Base-by-base conservation (phyloP, 2,329 filamentous ascomycete genomes). In the Bipolaris sorokiniana region DNA sequence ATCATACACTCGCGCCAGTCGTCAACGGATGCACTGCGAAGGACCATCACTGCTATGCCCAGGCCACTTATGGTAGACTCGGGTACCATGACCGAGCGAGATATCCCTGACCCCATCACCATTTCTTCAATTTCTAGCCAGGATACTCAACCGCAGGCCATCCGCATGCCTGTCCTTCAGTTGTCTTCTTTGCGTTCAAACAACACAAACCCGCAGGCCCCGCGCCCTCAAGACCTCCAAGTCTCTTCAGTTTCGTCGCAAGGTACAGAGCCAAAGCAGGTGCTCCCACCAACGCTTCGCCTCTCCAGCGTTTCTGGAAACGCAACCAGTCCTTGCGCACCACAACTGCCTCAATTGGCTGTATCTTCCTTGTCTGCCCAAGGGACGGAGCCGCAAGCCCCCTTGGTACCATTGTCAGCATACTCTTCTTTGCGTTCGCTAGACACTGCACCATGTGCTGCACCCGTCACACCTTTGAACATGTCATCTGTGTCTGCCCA, bases 21-120 rank as follows among this genome's bases (percentile, higher is more conserved):
- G 9, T 72, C 73, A 7, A 72, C 72, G 13, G 75, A 77, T 51
- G 55, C 54, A 10, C 22, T 62, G 26, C 58, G 66, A 38, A 70
- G 62, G 49, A 55, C 65, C 48, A 31, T 66, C 7, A 61, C 62
- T 3, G 56, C 61, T 37, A 42, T 56, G 15, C 65, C 63, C 36
- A 74, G 54, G 56, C 62, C 78, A 6, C 60, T 71, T 23, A 87
- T 87, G 84, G 82, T 87, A 31, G 85, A 88, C 69, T 82, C 83
- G 48, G 80, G 80, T 41, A 83, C 83, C 62, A 88, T 88, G 85
- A 88, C 86, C 7, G 86, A 88, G 48, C 79, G 83, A 22, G 84
- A 82, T 82, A 75, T 79, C 56, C 79, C 79, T 26, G 71, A 76
- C 49, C 62, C 62, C 20, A 61, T 67, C 15, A 52, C 54, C 36